Evolutionary conservation across 768 basidiomycete species (phyloP).

Genomic region (Exidia glandulosa): DNA sequence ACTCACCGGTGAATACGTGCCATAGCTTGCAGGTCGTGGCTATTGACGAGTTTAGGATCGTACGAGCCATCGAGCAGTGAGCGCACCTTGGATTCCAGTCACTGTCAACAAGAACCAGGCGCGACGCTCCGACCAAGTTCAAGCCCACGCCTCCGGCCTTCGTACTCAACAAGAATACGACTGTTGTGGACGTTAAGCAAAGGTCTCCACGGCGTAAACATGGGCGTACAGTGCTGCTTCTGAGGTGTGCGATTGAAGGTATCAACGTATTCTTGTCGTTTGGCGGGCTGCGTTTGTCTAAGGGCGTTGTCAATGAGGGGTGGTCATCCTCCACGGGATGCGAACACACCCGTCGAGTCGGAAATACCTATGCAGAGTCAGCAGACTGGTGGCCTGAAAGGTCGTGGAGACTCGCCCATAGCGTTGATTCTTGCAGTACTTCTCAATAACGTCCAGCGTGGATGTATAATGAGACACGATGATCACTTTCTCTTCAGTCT

Average conservation of each 20-base stretch:
- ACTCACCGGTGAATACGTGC: conserved; percentile 83
- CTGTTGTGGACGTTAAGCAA: conserved; percentile 27
- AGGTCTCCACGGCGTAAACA: conserved; percentile 3
- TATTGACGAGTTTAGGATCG: conserved; percentile 16
- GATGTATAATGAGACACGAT: conserved; percentile 95
- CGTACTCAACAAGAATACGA: conserved; percentile 84
- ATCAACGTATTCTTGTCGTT: conserved; percentile 81
- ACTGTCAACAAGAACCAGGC: conserved; percentile 76
- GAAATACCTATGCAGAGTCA: too few relatives aligned
- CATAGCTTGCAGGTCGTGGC: conserved; percentile 94
- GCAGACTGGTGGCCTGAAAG: too few relatives aligned
- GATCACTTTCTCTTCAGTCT: conserved; percentile 88
- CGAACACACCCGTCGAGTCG: conserved; percentile 72
- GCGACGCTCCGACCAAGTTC: conserved; percentile 84
- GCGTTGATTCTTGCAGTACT: conserved; percentile 60
- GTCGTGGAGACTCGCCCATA: too few relatives aligned
- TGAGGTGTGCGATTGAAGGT: conserved; percentile 74
- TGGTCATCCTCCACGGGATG: not conserved
- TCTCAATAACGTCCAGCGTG: conserved; percentile 85
- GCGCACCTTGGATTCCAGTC: conserved; percentile 87
- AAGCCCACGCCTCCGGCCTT: conserved; percentile 95
- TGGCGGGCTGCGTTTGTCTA: conserved; percentile 65
- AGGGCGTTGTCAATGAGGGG: not conserved
- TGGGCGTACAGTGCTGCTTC: conserved; percentile 51
- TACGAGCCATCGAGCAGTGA: not conserved